phyloP scores from a whole-genome alignment of 2,329 filamentous ascomycete genomes.

The Penicillium sp. region DNA sequence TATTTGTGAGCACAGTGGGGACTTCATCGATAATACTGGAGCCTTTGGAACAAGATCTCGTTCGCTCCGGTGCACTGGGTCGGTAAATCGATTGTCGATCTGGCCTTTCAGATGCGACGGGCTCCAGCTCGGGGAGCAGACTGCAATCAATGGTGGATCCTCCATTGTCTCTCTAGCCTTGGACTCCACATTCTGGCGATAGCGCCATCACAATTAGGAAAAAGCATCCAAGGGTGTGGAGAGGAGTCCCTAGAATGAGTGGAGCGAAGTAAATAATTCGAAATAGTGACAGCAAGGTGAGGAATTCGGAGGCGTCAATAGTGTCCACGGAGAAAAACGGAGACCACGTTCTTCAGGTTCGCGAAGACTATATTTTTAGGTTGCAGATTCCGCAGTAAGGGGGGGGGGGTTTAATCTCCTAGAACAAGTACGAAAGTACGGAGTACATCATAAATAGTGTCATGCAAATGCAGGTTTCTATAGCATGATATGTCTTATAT shows the following conservation, averaged over 20 bases:
- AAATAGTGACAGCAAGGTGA: background rate
- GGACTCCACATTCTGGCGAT: background rate
- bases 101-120: background rate
- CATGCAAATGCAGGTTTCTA: background rate
- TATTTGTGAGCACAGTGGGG: background rate
- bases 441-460: background rate
- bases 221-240: background rate
- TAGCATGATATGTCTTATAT: no score
- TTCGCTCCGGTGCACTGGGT: slow-evolving; percentile 7
- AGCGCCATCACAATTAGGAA: slow-evolving; percentile 4
- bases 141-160: background rate
- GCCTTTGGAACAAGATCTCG: background rate
- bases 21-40: background rate
- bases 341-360: background rate
- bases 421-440: no score
- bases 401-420: background rate
- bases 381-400: background rate
- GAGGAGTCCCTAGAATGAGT: background rate
- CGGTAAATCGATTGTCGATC: slow-evolving; percentile 16
- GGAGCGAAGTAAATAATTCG: background rate
- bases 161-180: slow-evolving; percentile 9
- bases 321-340: background rate
- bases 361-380: background rate
- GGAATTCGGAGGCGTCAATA: slow-evolving; percentile 2
- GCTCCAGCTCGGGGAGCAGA: background rate